These are phyloP conservation scores for Epichloe scottii DNA, from an alignment of 2,329 filamentous ascomycete species.

Conservation along the genomic window DNA sequence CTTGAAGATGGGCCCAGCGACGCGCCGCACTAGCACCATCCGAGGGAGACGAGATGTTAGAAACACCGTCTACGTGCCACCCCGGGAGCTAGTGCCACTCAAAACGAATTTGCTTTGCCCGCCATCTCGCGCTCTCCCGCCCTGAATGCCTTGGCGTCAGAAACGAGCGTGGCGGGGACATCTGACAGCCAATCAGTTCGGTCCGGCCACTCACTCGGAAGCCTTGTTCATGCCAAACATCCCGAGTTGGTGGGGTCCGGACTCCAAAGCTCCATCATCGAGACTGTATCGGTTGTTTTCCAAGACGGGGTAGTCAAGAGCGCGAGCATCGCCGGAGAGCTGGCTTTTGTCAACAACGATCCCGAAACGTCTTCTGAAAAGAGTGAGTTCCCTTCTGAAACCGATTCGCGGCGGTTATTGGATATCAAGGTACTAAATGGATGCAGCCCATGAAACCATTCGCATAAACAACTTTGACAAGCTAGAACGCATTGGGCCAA, in stretches of 20 bases:
- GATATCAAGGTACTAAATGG: not conserved
- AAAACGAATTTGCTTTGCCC: not conserved
- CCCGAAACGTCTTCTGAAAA: constrained; percentile 30
- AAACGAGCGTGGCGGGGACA: constrained; percentile 41
- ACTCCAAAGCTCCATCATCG: constrained; percentile 78
- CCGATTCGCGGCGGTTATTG: not conserved
- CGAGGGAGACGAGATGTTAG: constrained; percentile 83
- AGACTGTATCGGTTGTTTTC: constrained; percentile 79
- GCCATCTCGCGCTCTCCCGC: constrained; percentile 29
- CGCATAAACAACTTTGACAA: constrained; percentile 76
- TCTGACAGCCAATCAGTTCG: constrained; percentile 88
- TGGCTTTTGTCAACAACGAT: constrained; percentile 72
- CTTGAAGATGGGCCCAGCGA: constrained; percentile 52
- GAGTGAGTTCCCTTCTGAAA: constrained; percentile 26
- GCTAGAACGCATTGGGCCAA: constrained; percentile 89
- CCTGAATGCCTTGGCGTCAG: constrained; percentile 46
- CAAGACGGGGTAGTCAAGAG: constrained; percentile 59
- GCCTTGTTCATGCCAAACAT: constrained; percentile 59
- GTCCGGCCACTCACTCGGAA: constrained; percentile 69
- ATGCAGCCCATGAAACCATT: constrained; percentile 48
- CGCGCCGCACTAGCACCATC: constrained; percentile 61
- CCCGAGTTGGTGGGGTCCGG: constrained; percentile 70
- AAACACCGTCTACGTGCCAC: constrained; percentile 75
- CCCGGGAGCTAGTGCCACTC: constrained; percentile 7
- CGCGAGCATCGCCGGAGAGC: constrained; percentile 70